phyloP scores from a whole-genome alignment of 495 filamentous ascomycete genomes.

The Corynascus novoguineensis region DNA sequence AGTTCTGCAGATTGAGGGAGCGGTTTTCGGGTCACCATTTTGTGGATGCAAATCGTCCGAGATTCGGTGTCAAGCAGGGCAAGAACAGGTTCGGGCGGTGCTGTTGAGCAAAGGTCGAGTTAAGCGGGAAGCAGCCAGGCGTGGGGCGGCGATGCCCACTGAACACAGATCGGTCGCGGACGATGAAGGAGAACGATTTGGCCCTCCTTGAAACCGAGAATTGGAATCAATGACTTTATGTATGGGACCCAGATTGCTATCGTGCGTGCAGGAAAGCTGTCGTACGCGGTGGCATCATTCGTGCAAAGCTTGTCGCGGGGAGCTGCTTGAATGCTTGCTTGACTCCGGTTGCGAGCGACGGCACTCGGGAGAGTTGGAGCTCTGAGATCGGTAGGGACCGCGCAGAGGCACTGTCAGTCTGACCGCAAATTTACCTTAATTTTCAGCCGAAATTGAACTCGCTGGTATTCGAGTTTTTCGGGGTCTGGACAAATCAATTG shows the following conservation, averaged over 20 bases:
- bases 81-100: background rate
- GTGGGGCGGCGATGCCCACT: background rate
- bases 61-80: too few relatives aligned
- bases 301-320: background rate
- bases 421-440: too few relatives aligned
- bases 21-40: conserved; percentile 36
- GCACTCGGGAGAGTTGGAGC: background rate
- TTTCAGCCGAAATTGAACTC: too few relatives aligned
- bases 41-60: background rate
- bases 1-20: conserved; percentile 30
- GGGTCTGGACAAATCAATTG: background rate
- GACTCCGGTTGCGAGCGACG: background rate
- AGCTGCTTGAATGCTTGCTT: background rate
- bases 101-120: background rate
- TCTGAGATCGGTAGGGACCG: background rate
- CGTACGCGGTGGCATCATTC: background rate
- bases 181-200: background rate
- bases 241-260: background rate
- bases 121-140: conserved; percentile 5
- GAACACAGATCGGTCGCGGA: background rate
- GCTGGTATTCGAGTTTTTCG: too few relatives aligned
- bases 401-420: background rate
- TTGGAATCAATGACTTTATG: background rate
- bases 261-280: background rate
- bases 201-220: background rate